These are phyloP conservation scores for Ormosia emarginata DNA, from an alignment of 306 rosid species.

Conservation along the genomic window DNA sequence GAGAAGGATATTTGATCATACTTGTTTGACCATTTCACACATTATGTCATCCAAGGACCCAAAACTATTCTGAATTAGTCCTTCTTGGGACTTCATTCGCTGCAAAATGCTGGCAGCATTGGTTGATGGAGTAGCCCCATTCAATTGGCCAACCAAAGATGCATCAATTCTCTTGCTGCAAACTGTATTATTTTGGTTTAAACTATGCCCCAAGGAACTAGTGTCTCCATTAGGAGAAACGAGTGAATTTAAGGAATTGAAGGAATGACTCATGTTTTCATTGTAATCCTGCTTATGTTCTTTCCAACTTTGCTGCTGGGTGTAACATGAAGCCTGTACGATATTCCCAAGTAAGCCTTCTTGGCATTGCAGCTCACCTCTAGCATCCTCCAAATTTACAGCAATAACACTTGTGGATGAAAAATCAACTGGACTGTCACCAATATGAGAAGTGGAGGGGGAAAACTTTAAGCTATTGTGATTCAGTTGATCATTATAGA, in stretches of 20 bases:
- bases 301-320: constrained; percentile 39
- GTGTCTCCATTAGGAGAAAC: constrained; percentile 22
- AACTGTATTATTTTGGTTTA: constrained; percentile 38
- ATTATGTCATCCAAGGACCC: constrained; percentile 57
- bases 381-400: constrained; percentile 29
- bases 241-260: constrained; percentile 32
- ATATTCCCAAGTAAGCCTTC: constrained; percentile 56
- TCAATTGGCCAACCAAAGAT: constrained; percentile 31
- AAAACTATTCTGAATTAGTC: constrained; percentile 28
- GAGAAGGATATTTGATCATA: constrained; percentile 29
- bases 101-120: constrained; percentile 36
- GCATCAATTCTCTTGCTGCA: constrained; percentile 26
- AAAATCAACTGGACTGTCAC: constrained; percentile 36
- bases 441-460: constrained; percentile 28
- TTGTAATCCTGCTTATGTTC: constrained; percentile 31
- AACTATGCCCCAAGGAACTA: constrained; percentile 31
- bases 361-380: constrained; percentile 31
- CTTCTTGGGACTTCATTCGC: constrained; percentile 39
- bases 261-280: constrained; percentile 23
- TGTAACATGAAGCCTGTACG: constrained; percentile 28
- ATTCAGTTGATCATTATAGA: constrained; percentile 31
- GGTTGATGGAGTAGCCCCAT: constrained; percentile 34
- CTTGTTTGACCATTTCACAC: constrained; percentile 43
- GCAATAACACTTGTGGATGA: constrained; percentile 37
- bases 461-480: constrained; percentile 32